A percentile compares a stretch with the other conserved stretches of the same genome.
Conservation (phyloP, 2,329 filamentous ascomycete species). For the Lecanoromycetidae sp. region DNA sequence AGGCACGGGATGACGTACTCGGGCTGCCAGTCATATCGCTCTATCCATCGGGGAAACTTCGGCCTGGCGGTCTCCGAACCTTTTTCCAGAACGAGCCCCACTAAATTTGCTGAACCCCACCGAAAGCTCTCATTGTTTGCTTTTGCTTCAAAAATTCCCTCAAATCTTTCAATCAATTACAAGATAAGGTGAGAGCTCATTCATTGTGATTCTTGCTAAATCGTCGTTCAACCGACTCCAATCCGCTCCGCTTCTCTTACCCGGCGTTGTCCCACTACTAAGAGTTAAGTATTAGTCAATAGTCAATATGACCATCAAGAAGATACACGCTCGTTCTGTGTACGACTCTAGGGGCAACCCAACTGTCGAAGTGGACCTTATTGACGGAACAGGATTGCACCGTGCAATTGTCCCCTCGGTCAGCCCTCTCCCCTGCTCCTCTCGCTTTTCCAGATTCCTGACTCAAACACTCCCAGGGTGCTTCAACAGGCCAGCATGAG, state of each 20-base stretch:
- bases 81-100: too few species aligned
- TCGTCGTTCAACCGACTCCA: too few species aligned
- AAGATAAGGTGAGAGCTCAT: too few species aligned
- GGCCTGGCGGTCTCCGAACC: too few species aligned
- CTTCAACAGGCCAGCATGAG: conserved; percentile 57
- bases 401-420: conserved; percentile 80
- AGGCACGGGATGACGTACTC: too few species aligned
- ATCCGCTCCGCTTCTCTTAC: too few species aligned
- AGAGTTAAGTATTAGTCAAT: background rate
- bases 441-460: background rate
- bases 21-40: too few species aligned
- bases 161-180: background rate
- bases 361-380: conserved; percentile 94
- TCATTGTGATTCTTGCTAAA: background rate
- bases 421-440: background rate
- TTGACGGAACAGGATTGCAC: conserved; percentile 93
- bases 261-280: too few species aligned
- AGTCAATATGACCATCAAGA: conserved; percentile 71
- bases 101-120: background rate
- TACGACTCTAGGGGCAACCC: conserved; percentile 98
- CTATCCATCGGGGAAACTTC: too few species aligned
- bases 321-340: conserved; percentile 85
- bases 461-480: background rate
- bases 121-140: background rate
- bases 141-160: background rate